phyloP scores from a whole-genome alignment of 1,284 basidiomycete species.

The Apiotrichum brassicae region DNA sequence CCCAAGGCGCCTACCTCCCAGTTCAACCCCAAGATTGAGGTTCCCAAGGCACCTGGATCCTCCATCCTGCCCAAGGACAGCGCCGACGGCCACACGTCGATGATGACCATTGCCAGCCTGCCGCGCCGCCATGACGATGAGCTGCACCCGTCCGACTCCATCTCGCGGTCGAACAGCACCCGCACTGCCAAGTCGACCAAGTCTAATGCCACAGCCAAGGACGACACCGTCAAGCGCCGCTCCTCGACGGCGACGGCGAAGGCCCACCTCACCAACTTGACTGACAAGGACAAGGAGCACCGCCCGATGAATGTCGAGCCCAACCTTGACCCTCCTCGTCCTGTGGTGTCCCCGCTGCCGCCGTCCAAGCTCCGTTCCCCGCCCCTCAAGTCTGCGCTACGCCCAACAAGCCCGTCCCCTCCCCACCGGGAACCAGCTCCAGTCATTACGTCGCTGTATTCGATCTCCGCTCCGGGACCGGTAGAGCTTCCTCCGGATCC shows the following conservation, averaged over 20 bases:
- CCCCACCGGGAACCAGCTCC: constrained; percentile 1
- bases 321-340: background rate
- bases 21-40: constrained; percentile 36
- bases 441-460: constrained; percentile 27
- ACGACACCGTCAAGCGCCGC: constrained; percentile 1
- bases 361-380: constrained; percentile 37
- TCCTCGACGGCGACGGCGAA: constrained; percentile 1
- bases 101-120: background rate
- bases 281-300: background rate
- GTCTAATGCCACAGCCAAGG: constrained; percentile 14
- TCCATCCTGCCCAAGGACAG: constrained; percentile 20
- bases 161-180: constrained; percentile 23
- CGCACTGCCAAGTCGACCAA: constrained; percentile 1
- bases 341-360: constrained; percentile 30
- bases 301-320: too few relatives aligned
- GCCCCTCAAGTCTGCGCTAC: constrained; percentile 44
- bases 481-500: constrained; percentile 25
- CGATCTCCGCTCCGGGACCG: constrained; percentile 37
- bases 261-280: too few relatives aligned
- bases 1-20: constrained; percentile 43
- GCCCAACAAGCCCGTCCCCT: constrained; percentile 33
- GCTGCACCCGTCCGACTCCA: constrained; percentile 18
- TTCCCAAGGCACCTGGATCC: constrained; percentile 40
- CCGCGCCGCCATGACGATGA: constrained; percentile 6
- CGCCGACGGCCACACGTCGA: constrained; percentile 4